These are phyloP conservation scores for Hansfordia pulvinata DNA, from an alignment of 2,329 filamentous ascomycete genomes.

Conservation along the genomic window DNA sequence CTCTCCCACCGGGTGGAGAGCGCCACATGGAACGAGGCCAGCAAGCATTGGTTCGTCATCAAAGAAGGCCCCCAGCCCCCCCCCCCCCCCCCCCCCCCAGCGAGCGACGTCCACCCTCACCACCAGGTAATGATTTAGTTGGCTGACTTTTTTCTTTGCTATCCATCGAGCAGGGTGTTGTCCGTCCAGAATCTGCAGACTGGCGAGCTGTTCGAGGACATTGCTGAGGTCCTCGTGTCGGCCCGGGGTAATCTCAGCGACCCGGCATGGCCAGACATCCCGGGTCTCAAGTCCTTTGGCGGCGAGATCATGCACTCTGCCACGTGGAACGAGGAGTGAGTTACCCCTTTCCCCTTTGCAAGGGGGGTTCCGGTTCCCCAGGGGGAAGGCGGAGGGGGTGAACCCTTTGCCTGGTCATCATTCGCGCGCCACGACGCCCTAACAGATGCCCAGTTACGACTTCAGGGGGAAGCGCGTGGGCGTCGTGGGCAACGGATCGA, in stretches of 20 bases:
- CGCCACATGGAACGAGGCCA: constrained; percentile 24
- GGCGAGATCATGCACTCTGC: constrained; percentile 32
- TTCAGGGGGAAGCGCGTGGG: constrained; percentile 32
- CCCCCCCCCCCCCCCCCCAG: too few species aligned
- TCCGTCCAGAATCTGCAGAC: constrained; percentile 19
- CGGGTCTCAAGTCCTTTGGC: constrained; percentile 23
- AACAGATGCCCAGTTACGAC: constrained; percentile 29
- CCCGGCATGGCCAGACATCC: constrained; percentile 27
- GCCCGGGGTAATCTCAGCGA: constrained; percentile 29
- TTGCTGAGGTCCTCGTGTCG: constrained; percentile 24
- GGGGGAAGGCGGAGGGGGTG: neutral
- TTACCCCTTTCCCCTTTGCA: neutral
- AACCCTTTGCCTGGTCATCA: constrained; percentile 4
- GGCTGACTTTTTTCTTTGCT: too few species aligned
- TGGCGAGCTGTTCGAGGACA: constrained; percentile 22
- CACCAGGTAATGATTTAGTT: too few species aligned
- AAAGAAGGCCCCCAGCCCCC: too few species aligned
- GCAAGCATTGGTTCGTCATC: constrained; percentile 22
- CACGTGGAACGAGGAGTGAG: constrained; percentile 25
- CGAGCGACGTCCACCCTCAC: too few species aligned
- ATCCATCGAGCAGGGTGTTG: constrained; percentile 16
- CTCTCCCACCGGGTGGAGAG: constrained; percentile 24
- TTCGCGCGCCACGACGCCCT: too few species aligned
- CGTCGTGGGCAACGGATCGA: constrained; percentile 37
- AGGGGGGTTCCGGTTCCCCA: too few species aligned